phyloP scores from a whole-genome alignment of 2,329 filamentous ascomycete species.

The Trichoderma sp. region DNA sequence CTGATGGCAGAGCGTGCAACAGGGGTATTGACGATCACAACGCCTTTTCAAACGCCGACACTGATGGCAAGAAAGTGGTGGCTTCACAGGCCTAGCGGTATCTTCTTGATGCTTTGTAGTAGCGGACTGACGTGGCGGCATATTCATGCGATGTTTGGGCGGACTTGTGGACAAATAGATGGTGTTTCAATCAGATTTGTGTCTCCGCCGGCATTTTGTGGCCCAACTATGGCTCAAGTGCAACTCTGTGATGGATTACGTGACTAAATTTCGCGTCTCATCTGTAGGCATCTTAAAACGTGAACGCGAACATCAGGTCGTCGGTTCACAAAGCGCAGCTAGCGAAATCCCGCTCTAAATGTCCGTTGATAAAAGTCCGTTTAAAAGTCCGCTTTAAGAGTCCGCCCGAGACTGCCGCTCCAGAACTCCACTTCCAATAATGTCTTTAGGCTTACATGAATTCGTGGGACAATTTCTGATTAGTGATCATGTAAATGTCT shows the following conservation, averaged over 20 bases:
- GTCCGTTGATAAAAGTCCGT: not conserved
- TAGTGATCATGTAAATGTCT: not conserved
- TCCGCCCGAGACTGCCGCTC: not conserved
- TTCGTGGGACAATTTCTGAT: not conserved
- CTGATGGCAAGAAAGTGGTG: not conserved
- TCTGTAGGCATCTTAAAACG: not conserved
- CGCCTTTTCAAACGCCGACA: slow-evolving; percentile 15
- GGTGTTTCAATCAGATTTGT: not conserved
- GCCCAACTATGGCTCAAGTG: not conserved
- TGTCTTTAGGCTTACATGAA: not conserved
- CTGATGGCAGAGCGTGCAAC: slow-evolving; percentile 13
- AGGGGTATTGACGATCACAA: slow-evolving; percentile 9
- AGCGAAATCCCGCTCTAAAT: not conserved
- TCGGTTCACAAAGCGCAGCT: not conserved
- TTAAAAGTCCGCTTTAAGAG: not conserved
- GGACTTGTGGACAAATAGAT: not conserved
- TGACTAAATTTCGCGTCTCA: not conserved
- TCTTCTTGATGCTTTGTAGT: not conserved
- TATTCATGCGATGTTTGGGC: not conserved
- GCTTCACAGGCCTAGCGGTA: not conserved
- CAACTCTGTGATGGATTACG: not conserved
- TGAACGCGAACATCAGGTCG: not conserved
- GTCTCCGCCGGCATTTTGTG: not conserved
- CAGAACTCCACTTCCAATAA: not conserved
- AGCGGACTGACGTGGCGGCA: not conserved